Base-by-base conservation (phyloP, 139 green algal species). In the Closterium sp. region DNA sequence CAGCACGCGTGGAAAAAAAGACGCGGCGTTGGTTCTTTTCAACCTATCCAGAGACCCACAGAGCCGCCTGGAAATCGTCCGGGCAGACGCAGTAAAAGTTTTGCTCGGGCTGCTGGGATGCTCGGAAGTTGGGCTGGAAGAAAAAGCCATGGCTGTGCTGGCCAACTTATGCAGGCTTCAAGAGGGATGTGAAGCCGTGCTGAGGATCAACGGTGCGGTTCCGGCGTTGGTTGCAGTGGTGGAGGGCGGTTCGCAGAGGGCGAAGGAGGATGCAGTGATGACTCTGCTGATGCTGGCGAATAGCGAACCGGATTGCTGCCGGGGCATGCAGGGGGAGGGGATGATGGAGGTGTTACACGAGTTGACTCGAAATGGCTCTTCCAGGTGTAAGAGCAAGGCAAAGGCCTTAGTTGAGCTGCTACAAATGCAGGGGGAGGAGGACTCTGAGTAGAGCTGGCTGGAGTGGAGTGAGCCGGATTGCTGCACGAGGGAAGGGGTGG, bases 1-100 rank as follows among this genome's bases (percentile, higher is more conserved):
- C 29, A 92, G 31, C 31, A 92, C 90, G 87, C 87, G 90, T 10
- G 90, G 90, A 28, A 93, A 93, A 2, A 91, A 92, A 31, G 90
- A 93, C 28, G 90, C 90, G 13, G 90, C 90, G 27, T 6, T 84
- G 24, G 90, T 45, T 21, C 90, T 93, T 19, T 93, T 93, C 87
- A 92, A 91, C 38, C 87, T 93, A n/a, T 93, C 90, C 13, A 22
- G 31, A 28, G n/a, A 89, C 70, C 87, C 27, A 2, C 89, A 29
- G 2, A 89, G 38, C 91, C 24, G 27, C 17, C 27, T 30, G 11
- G 29, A 88, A 28, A 93, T 93, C 87, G 88, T 93, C n/a, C 29
- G 30, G 88, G 88, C n/a, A n/a, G 88, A 32, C 24, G 91, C 91
- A 2, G 91, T 93, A 21, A n/a, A 38, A 45, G 85, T 87, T 30